Evolutionary conservation across 2,329 filamentous ascomycete species (phyloP), one percentile per base, ranked within the genome.

Genomic region (Cadophora malorum): DNA sequence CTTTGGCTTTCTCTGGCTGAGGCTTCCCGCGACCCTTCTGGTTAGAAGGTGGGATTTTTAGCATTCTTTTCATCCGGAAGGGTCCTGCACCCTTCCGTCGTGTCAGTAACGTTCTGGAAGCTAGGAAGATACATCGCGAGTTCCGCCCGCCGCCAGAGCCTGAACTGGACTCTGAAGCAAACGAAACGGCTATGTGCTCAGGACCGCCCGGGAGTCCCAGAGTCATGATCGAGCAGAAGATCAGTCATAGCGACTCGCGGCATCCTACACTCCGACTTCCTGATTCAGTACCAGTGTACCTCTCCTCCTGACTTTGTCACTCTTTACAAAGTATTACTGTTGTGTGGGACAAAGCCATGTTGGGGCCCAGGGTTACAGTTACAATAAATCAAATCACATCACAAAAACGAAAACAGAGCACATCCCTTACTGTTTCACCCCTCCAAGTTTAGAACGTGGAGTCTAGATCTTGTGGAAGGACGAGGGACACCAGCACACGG

Each of bases 31-130:
- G 25, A 62, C 45, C 59, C 23, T 12, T 49, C 12, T 49, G 58
- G 58, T 49, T 47, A 47, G 58, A 21, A 28, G 25, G 25, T 49
- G 45, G 21, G 21, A 25, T 58, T n/a, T 10, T n/a, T n/a, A 19
- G 14, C 19, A n/a, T 21, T 38, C 21, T 45, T 50, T 12, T 21
- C 38, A 19, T 33, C 41, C 41, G 59, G 59, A 62, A 59, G 55
- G 33, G 21, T 50, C 41, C 21, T 62, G 59, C 45, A 33, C 41
- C n/a, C 19, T 50, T 47, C 59, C 59, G 59, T 33, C 58, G 35
- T 47, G 58, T 62, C 50, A 49, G 45, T 21, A 59, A 25, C 10
- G 56, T 45, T 59, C 56, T 59, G 56, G 56, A 59, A 59, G 56
- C 52, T 55, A 55, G 52, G 52, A 28, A 55, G 5, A 19, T 3